Conservation (phyloP, 2,329 filamentous ascomycete genomes). For the Hypomyces rosellus region DNA sequence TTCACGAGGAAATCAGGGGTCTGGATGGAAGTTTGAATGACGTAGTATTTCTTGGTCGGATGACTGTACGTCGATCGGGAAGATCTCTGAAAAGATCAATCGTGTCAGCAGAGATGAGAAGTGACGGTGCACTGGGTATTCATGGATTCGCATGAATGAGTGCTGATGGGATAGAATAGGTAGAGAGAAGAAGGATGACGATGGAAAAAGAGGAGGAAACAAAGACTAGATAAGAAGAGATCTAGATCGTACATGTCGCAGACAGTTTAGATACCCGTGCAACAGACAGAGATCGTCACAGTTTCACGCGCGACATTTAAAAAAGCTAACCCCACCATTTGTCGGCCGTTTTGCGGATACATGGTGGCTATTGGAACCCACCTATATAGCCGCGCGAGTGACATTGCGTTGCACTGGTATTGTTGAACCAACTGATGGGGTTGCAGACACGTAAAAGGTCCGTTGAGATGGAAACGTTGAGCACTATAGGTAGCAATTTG, state of each 20-base stretch:
- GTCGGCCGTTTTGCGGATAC: conserved; percentile 10
- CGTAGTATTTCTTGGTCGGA: too few relatives aligned
- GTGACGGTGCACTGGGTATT: background rate
- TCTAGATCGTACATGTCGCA: background rate
- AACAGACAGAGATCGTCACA: background rate
- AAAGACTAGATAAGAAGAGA: background rate
- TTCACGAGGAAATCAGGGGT: too few relatives aligned
- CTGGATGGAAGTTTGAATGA: too few relatives aligned
- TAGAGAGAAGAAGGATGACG: background rate
- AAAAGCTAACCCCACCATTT: conserved; percentile 2
- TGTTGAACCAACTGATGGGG: background rate
- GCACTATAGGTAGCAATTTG: too few relatives aligned
- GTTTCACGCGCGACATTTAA: conserved; percentile 1
- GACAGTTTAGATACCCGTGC: background rate
- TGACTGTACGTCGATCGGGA: too few relatives aligned
- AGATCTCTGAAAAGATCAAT: too few relatives aligned
- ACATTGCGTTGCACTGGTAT: conserved; percentile 1
- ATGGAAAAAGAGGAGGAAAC: background rate
- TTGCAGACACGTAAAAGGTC: too few relatives aligned
- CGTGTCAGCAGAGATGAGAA: background rate
- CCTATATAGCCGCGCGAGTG: conserved; percentile 9
- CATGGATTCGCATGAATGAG: too few relatives aligned
- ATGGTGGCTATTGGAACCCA: conserved; percentile 1
- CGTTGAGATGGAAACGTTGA: too few relatives aligned
- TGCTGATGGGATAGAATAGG: background rate